phyloP scores from a whole-genome alignment of 331 rosid species.

The Cydonia oblonga region DNA sequence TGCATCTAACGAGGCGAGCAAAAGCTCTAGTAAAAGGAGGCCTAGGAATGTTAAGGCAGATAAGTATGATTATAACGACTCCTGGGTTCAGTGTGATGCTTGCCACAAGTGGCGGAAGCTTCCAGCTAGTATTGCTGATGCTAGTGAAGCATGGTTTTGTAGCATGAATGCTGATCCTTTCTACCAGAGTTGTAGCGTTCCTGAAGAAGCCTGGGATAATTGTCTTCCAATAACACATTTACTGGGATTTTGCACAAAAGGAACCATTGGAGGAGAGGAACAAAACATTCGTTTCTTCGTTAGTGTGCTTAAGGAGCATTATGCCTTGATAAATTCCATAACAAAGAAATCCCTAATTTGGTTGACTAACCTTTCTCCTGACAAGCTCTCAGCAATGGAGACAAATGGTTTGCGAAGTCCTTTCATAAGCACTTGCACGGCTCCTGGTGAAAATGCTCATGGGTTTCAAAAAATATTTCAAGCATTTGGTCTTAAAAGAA shows the following conservation, averaged over 20 bases:
- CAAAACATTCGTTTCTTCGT: constrained; percentile 68
- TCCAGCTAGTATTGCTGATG: constrained; percentile 44
- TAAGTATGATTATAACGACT: constrained; percentile 38
- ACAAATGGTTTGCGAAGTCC: constrained; percentile 70
- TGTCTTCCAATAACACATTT: constrained; percentile 45
- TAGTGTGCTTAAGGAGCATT: constrained; percentile 73
- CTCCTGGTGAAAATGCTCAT: constrained; percentile 28
- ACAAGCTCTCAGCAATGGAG: constrained; percentile 65
- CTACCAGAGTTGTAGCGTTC: constrained; percentile 59
- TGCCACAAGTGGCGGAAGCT: constrained; percentile 92
- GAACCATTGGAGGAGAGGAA: constrained; percentile 55
- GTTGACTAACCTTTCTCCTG: constrained; percentile 57
- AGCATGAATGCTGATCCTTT: constrained; percentile 71
- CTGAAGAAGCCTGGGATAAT: constrained; percentile 54
- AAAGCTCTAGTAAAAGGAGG: constrained; percentile 20
- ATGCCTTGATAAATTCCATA: constrained; percentile 41
- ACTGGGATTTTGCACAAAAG: constrained; percentile 71
- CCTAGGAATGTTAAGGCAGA: constrained; percentile 19
- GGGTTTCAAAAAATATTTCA: constrained; percentile 53
- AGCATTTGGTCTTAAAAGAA: constrained; percentile 77
- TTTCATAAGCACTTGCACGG: constrained; percentile 24
- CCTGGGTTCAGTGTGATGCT: constrained; percentile 92
- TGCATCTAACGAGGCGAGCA: constrained; percentile 20
- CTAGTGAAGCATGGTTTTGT: constrained; percentile 80
- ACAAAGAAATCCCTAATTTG: constrained; percentile 72